phyloP scores from a whole-genome alignment of 208 protist genomes.

The Porcisia hertigi region DNA sequence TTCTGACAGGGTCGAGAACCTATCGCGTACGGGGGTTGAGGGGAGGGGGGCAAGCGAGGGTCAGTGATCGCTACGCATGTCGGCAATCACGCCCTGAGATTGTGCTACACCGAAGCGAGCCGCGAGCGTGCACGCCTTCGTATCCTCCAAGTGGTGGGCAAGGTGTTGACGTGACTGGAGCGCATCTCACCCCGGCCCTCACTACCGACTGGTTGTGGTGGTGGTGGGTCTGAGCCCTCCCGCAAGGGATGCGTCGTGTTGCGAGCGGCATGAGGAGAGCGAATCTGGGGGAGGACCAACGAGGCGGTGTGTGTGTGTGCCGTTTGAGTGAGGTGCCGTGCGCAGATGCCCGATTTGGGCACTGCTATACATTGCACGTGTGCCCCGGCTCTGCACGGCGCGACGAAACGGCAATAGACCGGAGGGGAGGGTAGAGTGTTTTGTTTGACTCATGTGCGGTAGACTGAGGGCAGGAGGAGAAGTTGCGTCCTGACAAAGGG shows the following conservation, averaged over 20 bases:
- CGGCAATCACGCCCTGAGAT: neutral
- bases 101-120: neutral
- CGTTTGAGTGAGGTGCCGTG: too few relatives aligned
- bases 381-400: too few relatives aligned
- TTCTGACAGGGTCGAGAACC: neutral
- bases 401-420: too few relatives aligned
- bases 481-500: neutral
- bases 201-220: neutral
- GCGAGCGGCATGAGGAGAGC: too few relatives aligned
- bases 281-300: too few relatives aligned
- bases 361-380: too few relatives aligned
- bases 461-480: too few relatives aligned
- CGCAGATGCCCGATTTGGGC: too few relatives aligned
- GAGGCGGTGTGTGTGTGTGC: too few relatives aligned
- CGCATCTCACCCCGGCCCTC: neutral
- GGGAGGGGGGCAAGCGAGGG: neutral
- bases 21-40: too few relatives aligned
- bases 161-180: neutral
- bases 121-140: neutral
- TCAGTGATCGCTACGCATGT: neutral
- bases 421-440: too few relatives aligned
- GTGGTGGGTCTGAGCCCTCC: neutral
- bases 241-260: neutral
- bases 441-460: too few relatives aligned
- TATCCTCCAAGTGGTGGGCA: neutral